Evolutionary conservation across 176 grass and related monocot species (phyloP).

Genomic region (Oryza meridionalis): DNA sequence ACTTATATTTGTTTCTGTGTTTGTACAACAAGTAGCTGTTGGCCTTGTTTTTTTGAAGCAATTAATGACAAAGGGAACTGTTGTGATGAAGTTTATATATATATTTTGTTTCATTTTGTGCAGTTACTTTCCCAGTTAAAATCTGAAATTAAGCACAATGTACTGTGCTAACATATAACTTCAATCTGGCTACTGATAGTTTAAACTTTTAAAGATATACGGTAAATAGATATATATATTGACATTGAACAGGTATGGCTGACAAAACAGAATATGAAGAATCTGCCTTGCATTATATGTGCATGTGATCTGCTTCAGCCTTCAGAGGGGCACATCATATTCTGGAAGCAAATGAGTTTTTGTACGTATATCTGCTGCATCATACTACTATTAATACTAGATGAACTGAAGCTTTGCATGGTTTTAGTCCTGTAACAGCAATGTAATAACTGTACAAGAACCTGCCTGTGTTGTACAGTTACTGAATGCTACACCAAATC

Average conservation of each 20-base stretch:
- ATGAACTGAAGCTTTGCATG: neutral
- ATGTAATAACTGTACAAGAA: neutral
- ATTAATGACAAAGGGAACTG: neutral
- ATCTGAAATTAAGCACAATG: neutral
- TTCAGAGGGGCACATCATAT: neutral
- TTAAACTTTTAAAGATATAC: neutral
- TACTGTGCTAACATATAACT: neutral
- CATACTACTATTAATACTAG: neutral
- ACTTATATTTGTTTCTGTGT: neutral
- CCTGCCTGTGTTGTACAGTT: neutral
- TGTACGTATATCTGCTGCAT: neutral
- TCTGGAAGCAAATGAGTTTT: neutral
- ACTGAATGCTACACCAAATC: neutral
- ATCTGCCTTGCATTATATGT: neutral
- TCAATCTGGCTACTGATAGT: neutral
- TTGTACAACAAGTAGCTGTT: neutral
- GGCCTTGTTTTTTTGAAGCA: neutral
- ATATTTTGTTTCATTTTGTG: neutral
- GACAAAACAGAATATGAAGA: neutral
- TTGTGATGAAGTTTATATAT: neutral
- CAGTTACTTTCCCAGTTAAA: neutral
- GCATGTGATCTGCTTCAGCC: neutral
- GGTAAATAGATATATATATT: neutral
- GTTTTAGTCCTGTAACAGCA: neutral
- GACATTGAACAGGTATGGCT: neutral